Conservation (phyloP, 2,329 filamentous ascomycete species). For the Trichoderma arundinaceum region DNA sequence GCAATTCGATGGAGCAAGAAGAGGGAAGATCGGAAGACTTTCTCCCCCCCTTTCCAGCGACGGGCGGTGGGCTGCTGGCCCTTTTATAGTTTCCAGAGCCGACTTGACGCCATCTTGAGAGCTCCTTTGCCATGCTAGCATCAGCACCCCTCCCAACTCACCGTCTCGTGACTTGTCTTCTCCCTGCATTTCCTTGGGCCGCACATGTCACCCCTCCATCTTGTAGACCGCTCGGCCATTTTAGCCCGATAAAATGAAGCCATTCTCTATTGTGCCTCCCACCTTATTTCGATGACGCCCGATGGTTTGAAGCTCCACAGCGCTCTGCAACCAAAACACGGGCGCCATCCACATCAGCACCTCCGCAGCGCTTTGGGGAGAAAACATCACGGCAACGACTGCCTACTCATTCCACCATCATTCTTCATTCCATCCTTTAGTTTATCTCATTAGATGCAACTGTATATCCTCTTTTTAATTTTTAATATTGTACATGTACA, state of each 20-base stretch:
- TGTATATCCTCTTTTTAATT: conserved; percentile 9
- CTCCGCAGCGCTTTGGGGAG: no score
- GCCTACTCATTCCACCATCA: background rate
- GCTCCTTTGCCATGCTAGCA: conserved; percentile 10
- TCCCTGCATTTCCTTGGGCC: conserved; percentile 28
- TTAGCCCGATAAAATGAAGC: conserved; percentile 30
- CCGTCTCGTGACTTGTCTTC: conserved; percentile 30
- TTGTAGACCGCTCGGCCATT: background rate
- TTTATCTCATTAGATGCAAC: conserved; percentile 3
- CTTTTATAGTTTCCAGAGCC: conserved; percentile 32
- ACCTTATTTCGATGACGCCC: conserved; percentile 22
- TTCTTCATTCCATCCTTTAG: background rate
- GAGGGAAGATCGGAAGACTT: background rate
- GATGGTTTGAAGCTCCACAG: conserved; percentile 28
- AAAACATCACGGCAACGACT: background rate
- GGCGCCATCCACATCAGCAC: background rate
- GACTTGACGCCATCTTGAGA: conserved; percentile 30
- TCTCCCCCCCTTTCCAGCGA: background rate
- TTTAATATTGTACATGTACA: conserved; percentile 23
- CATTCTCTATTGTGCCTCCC: conserved; percentile 6
- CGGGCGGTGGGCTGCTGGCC: conserved; percentile 22
- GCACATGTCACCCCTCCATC: conserved; percentile 27
- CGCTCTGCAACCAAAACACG: background rate
- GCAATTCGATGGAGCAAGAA: conserved; percentile 21
- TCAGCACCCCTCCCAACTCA: conserved; percentile 23